phyloP scores from a whole-genome alignment of 208 protist species.

The Angomonas ambiguus region DNA sequence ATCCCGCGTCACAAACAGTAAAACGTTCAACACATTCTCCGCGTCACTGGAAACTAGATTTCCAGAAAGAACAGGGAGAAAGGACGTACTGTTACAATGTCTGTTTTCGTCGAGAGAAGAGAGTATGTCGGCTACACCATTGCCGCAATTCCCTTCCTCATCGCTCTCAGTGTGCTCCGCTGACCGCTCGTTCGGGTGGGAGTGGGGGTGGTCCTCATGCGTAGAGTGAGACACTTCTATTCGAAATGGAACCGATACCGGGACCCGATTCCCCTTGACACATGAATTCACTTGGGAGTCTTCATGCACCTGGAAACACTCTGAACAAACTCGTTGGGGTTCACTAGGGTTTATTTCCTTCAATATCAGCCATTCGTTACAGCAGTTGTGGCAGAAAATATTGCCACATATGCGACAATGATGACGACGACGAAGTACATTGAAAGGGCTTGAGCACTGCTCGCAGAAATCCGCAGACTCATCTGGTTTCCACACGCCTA shows the following conservation, averaged over 20 bases:
- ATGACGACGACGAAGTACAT: conserved; percentile 29
- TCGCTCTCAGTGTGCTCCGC: not conserved
- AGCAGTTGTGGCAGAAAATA: conserved; percentile 47
- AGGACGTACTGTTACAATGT: conserved; percentile 23
- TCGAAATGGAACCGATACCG: not conserved
- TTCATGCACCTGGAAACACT: conserved; percentile 17
- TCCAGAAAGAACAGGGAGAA: conserved; percentile 33
- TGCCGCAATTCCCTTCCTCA: not conserved
- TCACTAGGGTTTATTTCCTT: conserved; percentile 17
- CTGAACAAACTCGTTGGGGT: conserved; percentile 40
- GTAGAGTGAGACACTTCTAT: not conserved
- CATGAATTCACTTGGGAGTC: not conserved
- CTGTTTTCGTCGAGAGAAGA: conserved; percentile 32
- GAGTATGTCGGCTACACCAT: conserved; percentile 31
- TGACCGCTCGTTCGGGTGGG: no score
- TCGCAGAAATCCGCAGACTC: conserved; percentile 20
- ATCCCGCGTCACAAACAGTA: conserved; percentile 28
- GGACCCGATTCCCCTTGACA: not conserved
- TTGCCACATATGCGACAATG: conserved; percentile 29
- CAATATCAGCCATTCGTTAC: conserved; percentile 16
- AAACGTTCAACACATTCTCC: conserved; percentile 27
- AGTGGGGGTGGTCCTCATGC: no score
- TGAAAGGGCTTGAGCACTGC: conserved; percentile 24
- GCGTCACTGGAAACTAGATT: conserved; percentile 30
- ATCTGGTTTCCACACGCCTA: not conserved